Evolutionary conservation across 2,329 filamentous ascomycete species (phyloP), one percentile per base, ranked within the genome.

Genomic region (Xylariomycetidae sp.): DNA sequence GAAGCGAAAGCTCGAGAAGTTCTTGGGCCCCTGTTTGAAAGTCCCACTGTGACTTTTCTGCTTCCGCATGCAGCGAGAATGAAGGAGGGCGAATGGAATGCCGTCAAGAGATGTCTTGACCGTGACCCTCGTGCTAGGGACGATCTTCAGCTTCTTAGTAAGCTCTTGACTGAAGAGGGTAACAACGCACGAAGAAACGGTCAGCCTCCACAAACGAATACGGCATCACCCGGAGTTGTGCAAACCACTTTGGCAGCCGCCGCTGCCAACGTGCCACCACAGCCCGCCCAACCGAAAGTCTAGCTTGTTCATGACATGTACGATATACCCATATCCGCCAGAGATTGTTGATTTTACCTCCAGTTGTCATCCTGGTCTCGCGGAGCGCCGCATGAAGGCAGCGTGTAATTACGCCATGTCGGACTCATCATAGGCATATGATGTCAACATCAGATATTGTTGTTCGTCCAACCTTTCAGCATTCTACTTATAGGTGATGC

Each of bases 21-120:
- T 2, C 67, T 88, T 0, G 84, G 84, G 0, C 58, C 69, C 0
- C 66, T 82, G 27, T 73, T 81, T 10, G 67, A 66, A 15, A 74
- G 77, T 12, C 77, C 82, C 0, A 84, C 82, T 0, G 77, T 86
- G 7, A 69, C 76, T 16, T 83, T 88, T 47, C 63, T 89, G 4
- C 65, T 88, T 27, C 75, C 79, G 5, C 80, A 85, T 44, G 82
- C 81, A 1, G 77, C 72, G 14, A 72, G 74, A 31, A 86, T 85
- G 68, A 71, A 80, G 28, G 68, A 75, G n/a, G 64, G 74, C 12
- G 85, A 94, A 53, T 82, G 92, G 74, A 69, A 75, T 35, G 77
- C 92, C 17, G 75, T 96, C 41, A 71, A 74, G 32, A 70, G 74
- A 25, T 80, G 90, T 11, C 69, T 88, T 16, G 72, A 80, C 31